Evolutionary conservation across 352 stramenopile genomes (phyloP).

Genomic region (Aphanomyces euteiches): DNA sequence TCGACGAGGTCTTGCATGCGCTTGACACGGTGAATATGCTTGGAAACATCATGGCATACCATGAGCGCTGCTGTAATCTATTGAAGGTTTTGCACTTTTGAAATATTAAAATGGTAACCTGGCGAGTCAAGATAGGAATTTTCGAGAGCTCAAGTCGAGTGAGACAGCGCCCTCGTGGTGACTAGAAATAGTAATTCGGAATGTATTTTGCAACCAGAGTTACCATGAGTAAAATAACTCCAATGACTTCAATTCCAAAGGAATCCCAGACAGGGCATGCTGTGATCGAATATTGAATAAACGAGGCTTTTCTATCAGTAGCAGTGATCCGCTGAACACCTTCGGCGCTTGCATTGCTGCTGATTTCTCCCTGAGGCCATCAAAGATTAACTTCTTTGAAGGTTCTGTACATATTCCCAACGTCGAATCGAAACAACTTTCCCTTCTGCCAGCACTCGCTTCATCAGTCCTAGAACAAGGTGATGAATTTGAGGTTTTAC

Average conservation of each 20-base stretch:
- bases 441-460: constrained; percentile 23
- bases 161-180: constrained; percentile 15
- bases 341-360: not conserved
- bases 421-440: constrained; percentile 18
- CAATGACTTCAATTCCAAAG: constrained; percentile 57
- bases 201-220: not conserved
- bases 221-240: constrained; percentile 62
- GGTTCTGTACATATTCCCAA: constrained; percentile 1
- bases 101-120: constrained; percentile 27
- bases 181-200: not conserved
- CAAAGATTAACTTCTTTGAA: too few relatives aligned
- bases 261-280: constrained; percentile 69
- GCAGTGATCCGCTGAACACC: constrained; percentile 25
- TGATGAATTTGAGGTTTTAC: not conserved
- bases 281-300: constrained; percentile 56
- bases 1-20: constrained; percentile 15
- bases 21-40: constrained; percentile 12
- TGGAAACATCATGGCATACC: constrained; percentile 56
- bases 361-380: too few relatives aligned
- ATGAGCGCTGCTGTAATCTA: constrained; percentile 68
- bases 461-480: constrained; percentile 12
- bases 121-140: constrained; percentile 28
- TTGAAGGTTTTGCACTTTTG: constrained; percentile 40
- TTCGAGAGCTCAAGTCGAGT: constrained; percentile 27
- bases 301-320: constrained; percentile 48